Evolutionary conservation across 257 asterid species (phyloP).

Genomic region (Henckelia pumila): DNA sequence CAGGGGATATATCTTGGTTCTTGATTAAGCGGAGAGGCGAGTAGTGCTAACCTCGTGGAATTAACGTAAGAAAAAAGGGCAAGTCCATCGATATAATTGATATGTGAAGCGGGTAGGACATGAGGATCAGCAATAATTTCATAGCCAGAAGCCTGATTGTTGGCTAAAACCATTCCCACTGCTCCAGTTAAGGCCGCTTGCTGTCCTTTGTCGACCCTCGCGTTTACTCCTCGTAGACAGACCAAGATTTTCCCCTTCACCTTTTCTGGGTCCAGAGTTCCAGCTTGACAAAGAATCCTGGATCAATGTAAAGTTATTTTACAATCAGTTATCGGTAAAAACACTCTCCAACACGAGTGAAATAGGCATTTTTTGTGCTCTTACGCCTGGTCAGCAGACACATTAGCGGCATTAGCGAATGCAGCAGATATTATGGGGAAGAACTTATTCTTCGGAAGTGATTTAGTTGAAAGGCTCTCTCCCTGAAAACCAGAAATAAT

Average conservation of each 20-base stretch:
- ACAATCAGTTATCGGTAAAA: background rate
- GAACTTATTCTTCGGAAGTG: constrained; percentile 38
- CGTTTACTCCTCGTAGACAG: constrained; percentile 73
- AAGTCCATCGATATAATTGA: constrained; percentile 70
- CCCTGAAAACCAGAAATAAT: constrained; percentile 44
- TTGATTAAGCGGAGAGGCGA: too few relatives aligned
- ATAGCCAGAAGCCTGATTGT: constrained; percentile 58
- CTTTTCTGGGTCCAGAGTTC: constrained; percentile 68
- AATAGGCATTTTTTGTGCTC: constrained; percentile 12
- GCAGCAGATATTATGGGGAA: constrained; percentile 52
- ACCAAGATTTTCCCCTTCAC: constrained; percentile 81
- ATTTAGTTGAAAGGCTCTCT: constrained; percentile 57
- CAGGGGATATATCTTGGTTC: background rate
- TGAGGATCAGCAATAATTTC: constrained; percentile 87
- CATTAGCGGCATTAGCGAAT: constrained; percentile 49
- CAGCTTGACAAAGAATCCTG: constrained; percentile 64
- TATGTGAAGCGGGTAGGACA: constrained; percentile 76
- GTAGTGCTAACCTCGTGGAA: constrained; percentile 48
- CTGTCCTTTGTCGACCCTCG: constrained; percentile 68
- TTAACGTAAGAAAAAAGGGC: constrained; percentile 49
- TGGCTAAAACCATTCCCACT: constrained; percentile 78
- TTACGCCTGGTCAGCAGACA: constrained; percentile 63
- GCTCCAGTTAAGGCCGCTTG: constrained; percentile 84
- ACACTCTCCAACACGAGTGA: background rate
- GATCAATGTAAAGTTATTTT: constrained; percentile 4